These are phyloP conservation scores for Zygosaccharomyces sapae DNA, from an alignment of 1,139 yeast species.

Conservation along the genomic window DNA sequence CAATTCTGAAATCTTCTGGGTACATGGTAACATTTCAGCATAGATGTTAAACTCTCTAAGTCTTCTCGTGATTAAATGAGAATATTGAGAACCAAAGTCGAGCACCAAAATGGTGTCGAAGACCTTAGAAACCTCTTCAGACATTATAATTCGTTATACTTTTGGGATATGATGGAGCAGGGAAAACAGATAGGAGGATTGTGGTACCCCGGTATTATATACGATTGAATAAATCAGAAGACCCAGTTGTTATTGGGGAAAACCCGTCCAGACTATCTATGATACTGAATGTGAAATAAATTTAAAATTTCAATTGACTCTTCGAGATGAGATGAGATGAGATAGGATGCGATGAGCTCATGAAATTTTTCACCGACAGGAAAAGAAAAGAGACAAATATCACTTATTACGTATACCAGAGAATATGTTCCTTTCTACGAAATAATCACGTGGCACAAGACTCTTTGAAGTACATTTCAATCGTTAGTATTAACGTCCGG, in stretches of 20 bases:
- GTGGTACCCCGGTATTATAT: not conserved
- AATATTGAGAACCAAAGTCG: constrained; percentile 98
- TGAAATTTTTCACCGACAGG: not conserved
- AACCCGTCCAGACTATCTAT: not conserved
- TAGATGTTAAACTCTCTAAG: constrained; percentile 96
- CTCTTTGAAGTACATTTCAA: too few species aligned
- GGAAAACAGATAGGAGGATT: not conserved
- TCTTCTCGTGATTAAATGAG: constrained; percentile 94
- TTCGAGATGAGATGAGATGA: constrained; percentile 15
- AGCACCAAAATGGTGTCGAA: constrained; percentile 96
- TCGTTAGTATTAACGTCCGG: too few species aligned
- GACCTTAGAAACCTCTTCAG: constrained; percentile 63
- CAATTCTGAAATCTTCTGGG: constrained; percentile 89
- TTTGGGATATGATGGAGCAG: not conserved
- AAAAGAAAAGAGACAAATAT: not conserved
- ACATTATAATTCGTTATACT: constrained; percentile 5
- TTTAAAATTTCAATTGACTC: not conserved
- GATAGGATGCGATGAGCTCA: constrained; percentile 2
- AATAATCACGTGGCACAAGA: too few species aligned
- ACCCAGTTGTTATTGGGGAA: not conserved
- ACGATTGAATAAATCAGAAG: not conserved
- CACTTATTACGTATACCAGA: not conserved
- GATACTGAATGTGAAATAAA: not conserved
- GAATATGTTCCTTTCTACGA: too few species aligned
- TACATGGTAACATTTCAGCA: constrained; percentile 99